A percentile compares a stretch with the other conserved stretches of the same genome.
phyloP scores from a whole-genome alignment of 306 rosid genomes.

The Argentina anserina region DNA sequence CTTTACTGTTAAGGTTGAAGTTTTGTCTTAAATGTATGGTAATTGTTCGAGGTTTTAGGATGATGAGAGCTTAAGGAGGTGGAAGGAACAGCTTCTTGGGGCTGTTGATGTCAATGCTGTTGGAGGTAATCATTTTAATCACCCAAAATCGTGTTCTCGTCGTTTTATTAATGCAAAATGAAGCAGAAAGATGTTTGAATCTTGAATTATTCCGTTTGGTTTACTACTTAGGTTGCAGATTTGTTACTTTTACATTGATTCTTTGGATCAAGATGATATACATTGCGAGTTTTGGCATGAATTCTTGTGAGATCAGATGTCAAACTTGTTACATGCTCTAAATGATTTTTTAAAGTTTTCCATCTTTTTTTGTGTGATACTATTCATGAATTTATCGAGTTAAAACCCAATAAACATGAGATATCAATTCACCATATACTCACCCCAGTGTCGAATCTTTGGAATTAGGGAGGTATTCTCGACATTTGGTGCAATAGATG shows the following conservation, averaged over 20 bases:
- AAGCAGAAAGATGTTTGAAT: not conserved
- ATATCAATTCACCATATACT: not conserved
- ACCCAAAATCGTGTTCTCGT: slow-evolving; percentile 1
- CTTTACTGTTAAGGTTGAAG: not conserved
- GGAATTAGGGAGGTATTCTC: not conserved
- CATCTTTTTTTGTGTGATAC: not conserved
- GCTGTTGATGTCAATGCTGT: slow-evolving; percentile 76
- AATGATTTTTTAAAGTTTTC: no score
- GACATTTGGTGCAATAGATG: not conserved
- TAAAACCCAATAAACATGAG: not conserved
- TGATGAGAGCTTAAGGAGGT: slow-evolving; percentile 89
- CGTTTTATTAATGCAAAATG: not conserved
- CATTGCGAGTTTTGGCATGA: not conserved
- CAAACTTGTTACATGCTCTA: not conserved
- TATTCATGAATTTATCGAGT: not conserved
- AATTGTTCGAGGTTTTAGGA: slow-evolving; percentile 46
- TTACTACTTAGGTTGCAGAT: no score
- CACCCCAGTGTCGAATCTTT: not conserved
- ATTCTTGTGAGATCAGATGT: not conserved
- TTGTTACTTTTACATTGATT: not conserved
- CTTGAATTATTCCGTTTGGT: not conserved
- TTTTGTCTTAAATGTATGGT: not conserved
- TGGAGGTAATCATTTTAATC: slow-evolving; percentile 52
- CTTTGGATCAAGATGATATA: not conserved
- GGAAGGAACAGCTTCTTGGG: slow-evolving; percentile 99